Evolutionary conservation across 352 stramenopile species (phyloP).

Genomic region (Elongisporangium anandrum): DNA sequence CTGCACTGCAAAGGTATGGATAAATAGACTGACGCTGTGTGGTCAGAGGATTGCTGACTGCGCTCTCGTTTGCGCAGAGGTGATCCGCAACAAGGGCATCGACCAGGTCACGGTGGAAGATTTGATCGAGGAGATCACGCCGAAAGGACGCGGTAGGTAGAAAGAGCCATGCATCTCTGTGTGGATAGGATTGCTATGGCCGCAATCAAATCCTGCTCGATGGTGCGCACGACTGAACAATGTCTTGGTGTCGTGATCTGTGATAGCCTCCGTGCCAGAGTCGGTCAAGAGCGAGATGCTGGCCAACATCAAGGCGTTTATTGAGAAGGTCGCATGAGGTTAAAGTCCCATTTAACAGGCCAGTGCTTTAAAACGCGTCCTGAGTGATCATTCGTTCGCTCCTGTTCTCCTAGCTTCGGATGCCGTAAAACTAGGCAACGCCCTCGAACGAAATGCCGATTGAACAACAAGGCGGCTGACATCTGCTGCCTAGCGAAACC

Average conservation of each 20-base stretch:
- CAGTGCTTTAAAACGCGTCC: background rate
- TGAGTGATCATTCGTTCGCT: background rate
- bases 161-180: background rate
- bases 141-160: slow-evolving; percentile 63
- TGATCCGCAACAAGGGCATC: slow-evolving; percentile 92
- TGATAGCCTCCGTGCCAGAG: slow-evolving; percentile 82
- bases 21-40: background rate
- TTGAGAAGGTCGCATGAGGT: slow-evolving; percentile 58
- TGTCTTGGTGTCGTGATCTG: slow-evolving; percentile 1
- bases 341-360: background rate
- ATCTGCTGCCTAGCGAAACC: background rate
- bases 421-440: background rate
- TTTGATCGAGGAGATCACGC: slow-evolving; percentile 91
- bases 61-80: slow-evolving; percentile 43
- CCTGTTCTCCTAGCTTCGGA: background rate
- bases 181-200: background rate
- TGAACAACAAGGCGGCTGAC: background rate
- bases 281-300: slow-evolving; percentile 89
- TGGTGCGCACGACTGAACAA: background rate
- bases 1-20: slow-evolving; percentile 75
- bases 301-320: slow-evolving; percentile 89
- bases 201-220: background rate
- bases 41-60: background rate
- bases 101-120: slow-evolving; percentile 95
- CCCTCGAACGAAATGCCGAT: background rate